phyloP scores from a whole-genome alignment of 169 alveolate genomes.

The Eimeria maxima region DNA sequence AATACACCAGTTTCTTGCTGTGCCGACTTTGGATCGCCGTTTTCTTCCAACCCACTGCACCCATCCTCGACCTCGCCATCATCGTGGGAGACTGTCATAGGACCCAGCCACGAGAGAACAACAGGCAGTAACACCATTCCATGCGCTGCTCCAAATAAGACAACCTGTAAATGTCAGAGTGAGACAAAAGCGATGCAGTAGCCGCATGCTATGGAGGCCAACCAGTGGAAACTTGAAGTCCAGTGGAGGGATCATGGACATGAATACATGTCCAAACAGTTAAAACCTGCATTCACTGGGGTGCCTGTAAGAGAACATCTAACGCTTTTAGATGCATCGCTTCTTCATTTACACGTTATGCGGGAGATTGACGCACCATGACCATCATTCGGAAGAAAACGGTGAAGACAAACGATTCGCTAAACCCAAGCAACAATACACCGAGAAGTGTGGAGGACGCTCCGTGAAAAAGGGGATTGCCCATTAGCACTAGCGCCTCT shows the following conservation, averaged over 20 bases:
- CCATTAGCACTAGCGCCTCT: conserved; percentile 88
- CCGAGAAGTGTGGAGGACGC: conserved; percentile 89
- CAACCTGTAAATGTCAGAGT: conserved; percentile 32
- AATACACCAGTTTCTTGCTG: not conserved
- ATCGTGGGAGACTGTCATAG: conserved; percentile 47
- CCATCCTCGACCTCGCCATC: not conserved
- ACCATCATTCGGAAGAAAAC: conserved; percentile 90
- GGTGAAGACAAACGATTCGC: conserved; percentile 88
- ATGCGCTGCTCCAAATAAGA: conserved; percentile 80
- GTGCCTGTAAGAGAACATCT: not conserved
- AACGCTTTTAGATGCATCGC: not conserved
- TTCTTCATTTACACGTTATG: not conserved
- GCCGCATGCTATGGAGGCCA: not conserved
- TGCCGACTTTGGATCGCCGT: not conserved
- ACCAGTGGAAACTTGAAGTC: not conserved
- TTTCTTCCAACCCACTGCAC: conserved; percentile 39
- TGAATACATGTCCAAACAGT: not conserved
- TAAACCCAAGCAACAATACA: conserved; percentile 86
- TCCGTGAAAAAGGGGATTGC: conserved; percentile 90
- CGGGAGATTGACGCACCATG: conserved; percentile 80
- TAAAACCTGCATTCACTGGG: not conserved
- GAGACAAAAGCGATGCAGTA: not conserved
- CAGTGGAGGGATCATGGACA: not conserved
- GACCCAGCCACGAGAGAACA: conserved; percentile 81
- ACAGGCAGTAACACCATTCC: conserved; percentile 84